These are phyloP conservation scores for Apiospora koreana DNA, from an alignment of 2,329 filamentous ascomycete genomes.

Conservation along the genomic window DNA sequence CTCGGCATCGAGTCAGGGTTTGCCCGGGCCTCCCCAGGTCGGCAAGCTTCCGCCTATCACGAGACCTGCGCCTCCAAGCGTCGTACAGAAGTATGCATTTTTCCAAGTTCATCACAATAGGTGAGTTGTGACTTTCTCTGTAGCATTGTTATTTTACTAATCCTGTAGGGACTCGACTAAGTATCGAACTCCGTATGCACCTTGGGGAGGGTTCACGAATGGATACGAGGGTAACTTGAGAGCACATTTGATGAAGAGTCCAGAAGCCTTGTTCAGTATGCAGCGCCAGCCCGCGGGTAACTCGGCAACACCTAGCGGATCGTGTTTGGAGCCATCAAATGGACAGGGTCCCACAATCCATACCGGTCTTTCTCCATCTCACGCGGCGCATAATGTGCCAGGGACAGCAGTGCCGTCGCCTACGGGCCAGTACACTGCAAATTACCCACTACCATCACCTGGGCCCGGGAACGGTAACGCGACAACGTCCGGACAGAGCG, in stretches of 20 bases:
- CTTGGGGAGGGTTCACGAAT: slow-evolving; percentile 60
- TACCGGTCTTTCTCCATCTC: slow-evolving; percentile 4
- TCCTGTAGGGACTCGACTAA: slow-evolving; percentile 49
- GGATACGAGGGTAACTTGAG: slow-evolving; percentile 57
- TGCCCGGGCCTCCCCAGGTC: slow-evolving; percentile 25
- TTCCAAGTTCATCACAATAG: slow-evolving; percentile 63
- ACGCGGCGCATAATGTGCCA: neutral
- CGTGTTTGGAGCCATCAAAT: slow-evolving; percentile 8
- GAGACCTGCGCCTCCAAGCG: slow-evolving; percentile 32
- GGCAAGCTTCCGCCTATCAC: slow-evolving; percentile 20
- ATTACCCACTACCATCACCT: neutral
- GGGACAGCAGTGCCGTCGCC: neutral
- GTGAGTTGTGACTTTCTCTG: slow-evolving; percentile 33
- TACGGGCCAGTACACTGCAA: neutral
- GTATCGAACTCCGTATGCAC: slow-evolving; percentile 62
- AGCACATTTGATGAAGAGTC: slow-evolving; percentile 46
- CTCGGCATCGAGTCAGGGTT: slow-evolving; percentile 34
- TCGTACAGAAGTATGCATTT: slow-evolving; percentile 57
- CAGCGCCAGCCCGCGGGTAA: neutral
- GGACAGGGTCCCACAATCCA: slow-evolving; percentile 20
- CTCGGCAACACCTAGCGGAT: neutral
- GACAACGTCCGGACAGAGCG: neutral
- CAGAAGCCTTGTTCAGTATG: slow-evolving; percentile 37
- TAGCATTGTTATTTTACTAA: slow-evolving; percentile 25
- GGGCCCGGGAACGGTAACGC: neutral